phyloP scores from a whole-genome alignment of 345 rosid genomes.

The Arabidopsis suecica region DNA sequence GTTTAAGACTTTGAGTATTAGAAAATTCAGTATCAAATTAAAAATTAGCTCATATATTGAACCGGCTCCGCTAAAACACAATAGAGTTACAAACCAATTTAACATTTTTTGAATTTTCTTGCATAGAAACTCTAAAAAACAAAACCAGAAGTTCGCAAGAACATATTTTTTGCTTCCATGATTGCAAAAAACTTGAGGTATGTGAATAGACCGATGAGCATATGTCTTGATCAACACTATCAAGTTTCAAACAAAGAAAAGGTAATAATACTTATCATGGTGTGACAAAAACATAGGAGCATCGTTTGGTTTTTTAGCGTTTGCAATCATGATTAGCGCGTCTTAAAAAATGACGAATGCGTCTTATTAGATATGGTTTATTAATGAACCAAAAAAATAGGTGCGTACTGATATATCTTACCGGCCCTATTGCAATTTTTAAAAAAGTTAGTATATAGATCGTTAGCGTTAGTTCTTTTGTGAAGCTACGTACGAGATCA shows the following conservation, averaged over 20 bases:
- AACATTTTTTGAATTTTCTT: not conserved
- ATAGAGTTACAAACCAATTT: not conserved
- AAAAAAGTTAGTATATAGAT: not conserved
- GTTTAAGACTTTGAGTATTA: not conserved
- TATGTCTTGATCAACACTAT: not conserved
- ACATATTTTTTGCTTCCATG: not conserved
- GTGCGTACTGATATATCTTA: not conserved
- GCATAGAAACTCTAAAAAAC: not conserved
- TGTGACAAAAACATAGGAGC: not conserved
- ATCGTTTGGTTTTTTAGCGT: not conserved
- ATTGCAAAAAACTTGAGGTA: not conserved
- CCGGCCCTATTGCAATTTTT: not conserved
- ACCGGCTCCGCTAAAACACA: not conserved
- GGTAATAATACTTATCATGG: not conserved
- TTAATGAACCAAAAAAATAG: not conserved
- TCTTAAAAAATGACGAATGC: not conserved
- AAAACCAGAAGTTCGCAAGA: not conserved
- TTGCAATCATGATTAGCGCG: not conserved
- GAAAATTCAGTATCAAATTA: not conserved
- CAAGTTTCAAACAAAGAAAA: not conserved
- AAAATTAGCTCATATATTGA: not conserved
- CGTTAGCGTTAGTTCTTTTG: conserved; percentile 8
- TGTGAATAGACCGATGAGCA: not conserved
- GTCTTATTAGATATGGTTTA: not conserved
- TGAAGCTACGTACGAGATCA: not conserved